Conservation (phyloP, 345 rosid genomes). For the Salix purpurea region DNA sequence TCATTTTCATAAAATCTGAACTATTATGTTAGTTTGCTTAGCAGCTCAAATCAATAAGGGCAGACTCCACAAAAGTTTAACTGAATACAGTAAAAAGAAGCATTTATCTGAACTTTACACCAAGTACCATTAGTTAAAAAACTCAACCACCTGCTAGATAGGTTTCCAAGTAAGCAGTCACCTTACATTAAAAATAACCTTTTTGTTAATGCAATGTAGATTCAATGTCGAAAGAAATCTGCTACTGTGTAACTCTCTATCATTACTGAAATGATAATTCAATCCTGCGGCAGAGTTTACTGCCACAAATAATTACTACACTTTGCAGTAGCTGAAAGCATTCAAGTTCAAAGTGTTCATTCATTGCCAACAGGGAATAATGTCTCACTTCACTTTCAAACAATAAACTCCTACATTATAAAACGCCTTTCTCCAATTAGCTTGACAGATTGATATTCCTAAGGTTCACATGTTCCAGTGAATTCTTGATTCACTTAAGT, state of each 20-base stretch:
- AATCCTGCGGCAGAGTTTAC: neutral
- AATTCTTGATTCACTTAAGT: neutral
- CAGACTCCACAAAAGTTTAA: neutral
- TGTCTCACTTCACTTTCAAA: neutral
- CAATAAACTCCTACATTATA: neutral
- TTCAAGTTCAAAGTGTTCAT: neutral
- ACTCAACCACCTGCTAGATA: neutral
- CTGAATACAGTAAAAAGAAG: neutral
- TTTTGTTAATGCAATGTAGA: neutral
- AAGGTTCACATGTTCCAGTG: neutral
- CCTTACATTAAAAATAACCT: neutral
- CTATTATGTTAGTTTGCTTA: neutral
- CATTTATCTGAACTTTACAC: neutral
- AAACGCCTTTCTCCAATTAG: neutral
- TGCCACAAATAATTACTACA: neutral
- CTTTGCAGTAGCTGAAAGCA: neutral
- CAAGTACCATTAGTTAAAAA: neutral
- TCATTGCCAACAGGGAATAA: neutral
- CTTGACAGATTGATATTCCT: neutral
- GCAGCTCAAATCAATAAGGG: neutral
- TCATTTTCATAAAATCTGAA: neutral
- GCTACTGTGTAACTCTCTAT: neutral
- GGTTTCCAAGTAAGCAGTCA: neutral
- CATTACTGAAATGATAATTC: neutral
- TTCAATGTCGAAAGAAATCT: neutral